Conservation (phyloP, 805 yeast genomes). For the Monosporozyma solicola region DNA sequence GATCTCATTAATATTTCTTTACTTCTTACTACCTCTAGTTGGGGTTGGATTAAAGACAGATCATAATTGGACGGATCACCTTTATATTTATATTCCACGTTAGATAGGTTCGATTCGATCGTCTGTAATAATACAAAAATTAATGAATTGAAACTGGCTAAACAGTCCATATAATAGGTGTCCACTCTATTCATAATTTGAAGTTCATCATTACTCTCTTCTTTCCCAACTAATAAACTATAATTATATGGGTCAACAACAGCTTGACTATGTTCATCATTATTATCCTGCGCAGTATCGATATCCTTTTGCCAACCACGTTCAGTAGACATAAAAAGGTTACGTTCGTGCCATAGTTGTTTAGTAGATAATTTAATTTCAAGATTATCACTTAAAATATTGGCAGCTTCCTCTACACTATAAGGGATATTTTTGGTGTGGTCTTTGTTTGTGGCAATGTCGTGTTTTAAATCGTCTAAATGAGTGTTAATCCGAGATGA, state of each 20-base stretch:
- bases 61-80: slow-evolving; percentile 6
- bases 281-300: not conserved
- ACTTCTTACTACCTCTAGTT: slow-evolving; percentile 47
- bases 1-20: slow-evolving; percentile 58
- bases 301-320: slow-evolving; percentile 41
- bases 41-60: slow-evolving; percentile 10
- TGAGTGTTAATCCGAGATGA: slow-evolving; percentile 4
- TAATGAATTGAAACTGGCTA: slow-evolving; percentile 54
- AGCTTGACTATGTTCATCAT: not conserved
- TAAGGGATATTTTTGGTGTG: slow-evolving; percentile 35
- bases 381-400: slow-evolving; percentile 52
- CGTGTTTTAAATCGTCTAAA: slow-evolving; percentile 5
- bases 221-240: slow-evolving; percentile 4
- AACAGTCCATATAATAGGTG: slow-evolving; percentile 41
- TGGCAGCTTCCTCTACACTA: slow-evolving; percentile 73
- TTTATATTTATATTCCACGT: slow-evolving; percentile 15
- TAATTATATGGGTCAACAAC: slow-evolving; percentile 28
- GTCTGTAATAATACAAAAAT: slow-evolving; percentile 56
- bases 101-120: slow-evolving; percentile 42
- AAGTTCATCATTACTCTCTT: slow-evolving; percentile 21
- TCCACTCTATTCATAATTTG: slow-evolving; percentile 46
- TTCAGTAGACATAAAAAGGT: slow-evolving; percentile 63
- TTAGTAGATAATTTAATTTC: slow-evolving; percentile 57
- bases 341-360: slow-evolving; percentile 66
- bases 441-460: slow-evolving; percentile 22